A percentile compares a stretch with the other conserved stretches of the same genome.
phyloP scores from a whole-genome alignment of 768 basidiomycete species.

The Dacryopinax primogenitus region DNA sequence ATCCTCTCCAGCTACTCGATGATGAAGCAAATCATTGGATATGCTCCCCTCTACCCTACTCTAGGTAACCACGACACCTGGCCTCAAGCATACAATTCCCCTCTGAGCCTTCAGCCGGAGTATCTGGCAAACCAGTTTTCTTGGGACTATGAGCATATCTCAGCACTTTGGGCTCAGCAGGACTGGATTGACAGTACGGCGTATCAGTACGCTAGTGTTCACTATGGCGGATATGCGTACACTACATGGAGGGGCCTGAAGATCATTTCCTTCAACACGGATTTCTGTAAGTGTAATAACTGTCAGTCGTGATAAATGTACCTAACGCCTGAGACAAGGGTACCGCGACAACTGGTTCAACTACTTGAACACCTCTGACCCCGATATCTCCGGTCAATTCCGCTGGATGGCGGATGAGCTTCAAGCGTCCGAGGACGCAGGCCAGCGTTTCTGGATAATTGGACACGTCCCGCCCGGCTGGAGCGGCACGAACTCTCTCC shows the following conservation, averaged over 20 bases:
- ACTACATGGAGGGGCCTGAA: slow-evolving; percentile 38
- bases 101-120: neutral
- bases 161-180: slow-evolving; percentile 23
- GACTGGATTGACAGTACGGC: slow-evolving; percentile 36
- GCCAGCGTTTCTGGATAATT: slow-evolving; percentile 49
- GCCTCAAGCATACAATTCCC: slow-evolving; percentile 38
- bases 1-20: neutral
- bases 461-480: slow-evolving; percentile 44
- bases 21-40: neutral
- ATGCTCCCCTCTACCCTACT: slow-evolving; percentile 13
- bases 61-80: slow-evolving; percentile 29
- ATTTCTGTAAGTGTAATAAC: slow-evolving; percentile 48
- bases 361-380: slow-evolving; percentile 21
- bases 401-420: slow-evolving; percentile 43
- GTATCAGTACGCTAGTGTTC: slow-evolving; percentile 34
- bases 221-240: slow-evolving; percentile 44
- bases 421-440: slow-evolving; percentile 46
- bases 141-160: neutral
- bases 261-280: slow-evolving; percentile 47
- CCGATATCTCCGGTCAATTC: slow-evolving; percentile 50
- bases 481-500: slow-evolving; percentile 37
- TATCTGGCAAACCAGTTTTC: neutral
- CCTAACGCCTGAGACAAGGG: slow-evolving; percentile 45
- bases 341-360: slow-evolving; percentile 26
- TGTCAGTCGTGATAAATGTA: slow-evolving; percentile 32